A percentile compares a stretch with the other conserved stretches of the same genome.
phyloP scores from a whole-genome alignment of 2,329 filamentous ascomycete genomes.

The Trichoderma brevicompactum region DNA sequence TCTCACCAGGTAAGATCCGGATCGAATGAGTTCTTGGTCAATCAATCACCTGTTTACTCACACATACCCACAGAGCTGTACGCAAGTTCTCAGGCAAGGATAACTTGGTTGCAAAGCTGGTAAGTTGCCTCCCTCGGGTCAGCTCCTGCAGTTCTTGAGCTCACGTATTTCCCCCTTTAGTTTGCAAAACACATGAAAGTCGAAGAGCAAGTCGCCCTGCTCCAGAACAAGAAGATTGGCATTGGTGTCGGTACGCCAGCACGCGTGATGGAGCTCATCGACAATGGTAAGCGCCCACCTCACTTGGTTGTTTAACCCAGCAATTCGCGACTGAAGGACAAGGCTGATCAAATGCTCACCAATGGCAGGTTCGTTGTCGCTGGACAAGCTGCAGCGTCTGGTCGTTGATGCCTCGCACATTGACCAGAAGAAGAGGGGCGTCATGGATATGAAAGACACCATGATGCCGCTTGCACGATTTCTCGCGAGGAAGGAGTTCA shows the following conservation, averaged over 20 bases:
- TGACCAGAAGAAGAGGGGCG: conserved; percentile 90
- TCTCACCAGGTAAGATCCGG: conserved; percentile 64
- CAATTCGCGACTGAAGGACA: not conserved
- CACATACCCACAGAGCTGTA: conserved; percentile 57
- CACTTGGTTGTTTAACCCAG: not conserved
- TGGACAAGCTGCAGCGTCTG: conserved; percentile 74
- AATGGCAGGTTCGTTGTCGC: conserved; percentile 64
- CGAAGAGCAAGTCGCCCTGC: conserved; percentile 78
- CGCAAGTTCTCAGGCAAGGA: conserved; percentile 81
- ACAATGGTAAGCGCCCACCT: conserved; percentile 65
- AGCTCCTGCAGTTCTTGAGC: not conserved
- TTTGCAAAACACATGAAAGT: conserved; percentile 99
- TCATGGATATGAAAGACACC: conserved; percentile 95
- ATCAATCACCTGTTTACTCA: conserved; percentile 26
- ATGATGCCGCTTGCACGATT: conserved; percentile 79
- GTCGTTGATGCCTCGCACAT: conserved; percentile 91
- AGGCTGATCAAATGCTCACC: conserved; percentile 11
- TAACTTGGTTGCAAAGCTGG: conserved; percentile 79
- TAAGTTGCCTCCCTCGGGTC: conserved; percentile 38
- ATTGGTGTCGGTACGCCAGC: conserved; percentile 91
- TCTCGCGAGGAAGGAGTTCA: conserved; percentile 71
- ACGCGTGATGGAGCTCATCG: conserved; percentile 78
- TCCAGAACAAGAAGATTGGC: conserved; percentile 72
- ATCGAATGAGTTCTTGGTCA: not conserved
- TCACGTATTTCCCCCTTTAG: conserved; percentile 37